Evolutionary conservation across 2,329 filamentous ascomycete genomes (phyloP).

Genomic region (Penicillium palitans): DNA sequence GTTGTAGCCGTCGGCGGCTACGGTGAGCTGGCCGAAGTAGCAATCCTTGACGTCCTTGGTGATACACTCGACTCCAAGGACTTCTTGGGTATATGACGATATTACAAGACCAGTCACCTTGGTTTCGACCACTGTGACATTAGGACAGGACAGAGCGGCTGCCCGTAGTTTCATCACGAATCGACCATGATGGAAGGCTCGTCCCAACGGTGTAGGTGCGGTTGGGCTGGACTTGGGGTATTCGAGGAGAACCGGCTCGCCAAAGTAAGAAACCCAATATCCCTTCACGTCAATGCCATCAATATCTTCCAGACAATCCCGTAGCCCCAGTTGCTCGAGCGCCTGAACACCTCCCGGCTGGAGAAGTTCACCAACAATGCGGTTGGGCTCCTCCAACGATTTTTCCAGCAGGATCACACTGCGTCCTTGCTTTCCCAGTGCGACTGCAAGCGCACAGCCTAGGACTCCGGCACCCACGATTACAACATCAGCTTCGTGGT

Average conservation of each 20-base stretch:
- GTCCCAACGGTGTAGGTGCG: constrained; percentile 64
- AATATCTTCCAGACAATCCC: constrained; percentile 81
- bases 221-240: constrained; percentile 66
- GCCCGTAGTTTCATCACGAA: constrained; percentile 82
- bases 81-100: constrained; percentile 65
- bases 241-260: constrained; percentile 69
- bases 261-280: constrained; percentile 84
- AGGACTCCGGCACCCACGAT: constrained; percentile 90
- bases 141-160: constrained; percentile 71
- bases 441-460: constrained; percentile 80
- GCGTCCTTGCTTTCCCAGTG: constrained; percentile 83
- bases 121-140: constrained; percentile 89
- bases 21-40: constrained; percentile 86
- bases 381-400: constrained; percentile 86
- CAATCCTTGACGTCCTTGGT: constrained; percentile 67
- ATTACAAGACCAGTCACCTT: constrained; percentile 76
- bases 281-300: constrained; percentile 80
- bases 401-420: constrained; percentile 87
- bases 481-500: constrained; percentile 75
- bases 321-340: constrained; percentile 75
- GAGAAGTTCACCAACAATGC: constrained; percentile 92
- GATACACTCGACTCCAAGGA: constrained; percentile 78
- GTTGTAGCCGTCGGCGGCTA: constrained; percentile 88
- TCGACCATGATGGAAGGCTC: constrained; percentile 88
- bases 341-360: constrained; percentile 88